These are phyloP conservation scores for Hemileccinum impolitum DNA, from an alignment of 768 basidiomycete genomes.

Conservation along the genomic window DNA sequence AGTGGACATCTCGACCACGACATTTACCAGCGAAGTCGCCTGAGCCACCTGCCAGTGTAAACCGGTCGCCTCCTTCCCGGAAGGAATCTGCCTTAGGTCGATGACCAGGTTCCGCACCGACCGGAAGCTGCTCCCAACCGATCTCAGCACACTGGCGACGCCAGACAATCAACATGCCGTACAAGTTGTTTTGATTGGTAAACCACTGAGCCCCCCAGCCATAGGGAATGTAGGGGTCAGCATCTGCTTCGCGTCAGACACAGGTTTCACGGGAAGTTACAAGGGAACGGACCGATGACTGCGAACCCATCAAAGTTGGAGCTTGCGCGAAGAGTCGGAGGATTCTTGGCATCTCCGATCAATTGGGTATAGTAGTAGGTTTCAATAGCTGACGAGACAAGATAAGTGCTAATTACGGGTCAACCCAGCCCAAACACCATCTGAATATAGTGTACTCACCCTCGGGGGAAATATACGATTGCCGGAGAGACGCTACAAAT, in stretches of 20 bases:
- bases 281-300: constrained; percentile 55
- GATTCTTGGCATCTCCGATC: constrained; percentile 72
- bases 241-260: constrained; percentile 40
- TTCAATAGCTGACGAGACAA: constrained; percentile 61
- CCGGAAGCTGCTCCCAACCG: constrained; percentile 49
- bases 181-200: constrained; percentile 23
- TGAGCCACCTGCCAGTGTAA: constrained; percentile 85
- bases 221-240: constrained; percentile 64
- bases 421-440: neutral
- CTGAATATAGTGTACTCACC: constrained; percentile 35
- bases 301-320: constrained; percentile 65
- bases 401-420: constrained; percentile 49
- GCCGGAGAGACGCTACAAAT: constrained; percentile 47
- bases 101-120: constrained; percentile 74
- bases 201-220: constrained; percentile 35
- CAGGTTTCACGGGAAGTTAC: neutral
- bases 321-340: constrained; percentile 65
- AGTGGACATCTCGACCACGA: constrained; percentile 67
- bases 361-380: too few relatives aligned
- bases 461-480: constrained; percentile 68
- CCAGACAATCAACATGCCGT: neutral
- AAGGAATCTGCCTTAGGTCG: constrained; percentile 56
- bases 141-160: constrained; percentile 1
- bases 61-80: constrained; percentile 53
- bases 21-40: constrained; percentile 68